Evolutionary conservation across 2,329 filamentous ascomycete species (phyloP), one percentile per base, ranked within the genome.

Genomic region (Coniochaeta ligniaria): DNA sequence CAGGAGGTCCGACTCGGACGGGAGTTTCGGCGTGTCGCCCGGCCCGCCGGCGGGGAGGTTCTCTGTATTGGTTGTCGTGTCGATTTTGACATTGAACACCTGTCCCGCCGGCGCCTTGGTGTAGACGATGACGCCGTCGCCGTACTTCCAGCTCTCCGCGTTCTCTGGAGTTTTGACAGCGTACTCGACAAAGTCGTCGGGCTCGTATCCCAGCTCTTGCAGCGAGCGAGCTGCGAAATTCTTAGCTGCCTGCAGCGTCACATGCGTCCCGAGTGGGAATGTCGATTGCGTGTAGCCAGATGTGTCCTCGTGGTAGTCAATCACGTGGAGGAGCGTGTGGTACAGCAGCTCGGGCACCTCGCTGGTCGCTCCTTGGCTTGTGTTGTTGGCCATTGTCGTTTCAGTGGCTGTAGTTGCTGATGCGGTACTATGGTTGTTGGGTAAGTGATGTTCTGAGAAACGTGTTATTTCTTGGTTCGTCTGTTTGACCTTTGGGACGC

Each of bases 261-360:
- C 72, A 60, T 73, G 75, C 0, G 76, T 78, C 58, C 70, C 74
- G 1, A 78, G 72, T 17, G 77, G 70, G 63, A 72, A 74, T 50
- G 70, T 68, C 2, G 66, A 67, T 17, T 66, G 69, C 14, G 63
- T 69, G n/a, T 65, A 66, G 22, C 68, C 70, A 0, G 66, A 69
- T 1, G 69, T 65, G 56, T 68, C 65, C 11, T 64, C 65, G 63
- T 75, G 72, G 61, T 68, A 72, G 33, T 69, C 66, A 22, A 69
- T 63, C 4, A 75, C 70, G 0, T 71, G 75, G n/a, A 76, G 64
- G 24, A 68, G 67, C 5, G 73, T 74, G 64, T 75, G 75, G 64
- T 70, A 76, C 0, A 77, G 67, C 6, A 69, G 65, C n/a, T 75
- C 71, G 12, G 73, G 66, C 22, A 65, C 41, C 11, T 60, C 43